These are phyloP conservation scores for Saussurea involucrata DNA, from an alignment of 129 eudicot species.

Conservation along the genomic window DNA sequence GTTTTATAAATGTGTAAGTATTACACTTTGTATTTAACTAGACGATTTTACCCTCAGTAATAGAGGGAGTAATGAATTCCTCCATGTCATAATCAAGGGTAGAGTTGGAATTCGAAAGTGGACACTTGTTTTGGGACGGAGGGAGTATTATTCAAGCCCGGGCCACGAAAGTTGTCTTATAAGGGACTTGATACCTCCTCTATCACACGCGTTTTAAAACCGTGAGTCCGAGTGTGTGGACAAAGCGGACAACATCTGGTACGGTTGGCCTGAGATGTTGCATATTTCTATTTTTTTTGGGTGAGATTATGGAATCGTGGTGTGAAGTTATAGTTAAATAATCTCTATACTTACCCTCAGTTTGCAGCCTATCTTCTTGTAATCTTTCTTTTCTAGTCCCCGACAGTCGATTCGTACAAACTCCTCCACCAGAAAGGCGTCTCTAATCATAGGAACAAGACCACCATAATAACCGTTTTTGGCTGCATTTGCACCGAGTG, in stretches of 20 bases:
- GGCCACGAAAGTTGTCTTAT: no score
- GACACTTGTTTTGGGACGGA: neutral
- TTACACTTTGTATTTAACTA: neutral
- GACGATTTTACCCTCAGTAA: neutral
- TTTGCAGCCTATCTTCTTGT: slow-evolving; percentile 79
- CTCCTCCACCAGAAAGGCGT: slow-evolving; percentile 82
- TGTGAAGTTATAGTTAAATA: neutral
- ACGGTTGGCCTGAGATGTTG: no score
- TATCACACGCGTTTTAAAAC: no score
- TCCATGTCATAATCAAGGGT: neutral
- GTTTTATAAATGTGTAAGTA: neutral
- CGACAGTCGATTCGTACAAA: slow-evolving; percentile 77
- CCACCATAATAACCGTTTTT: slow-evolving; percentile 91
- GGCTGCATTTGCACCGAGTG: slow-evolving; percentile 39
- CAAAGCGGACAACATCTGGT: no score
- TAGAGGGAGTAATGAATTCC: neutral
- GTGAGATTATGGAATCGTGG: no score
- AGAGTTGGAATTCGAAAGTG: neutral
- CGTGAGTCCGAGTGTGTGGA: no score
- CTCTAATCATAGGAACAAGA: slow-evolving; percentile 93
- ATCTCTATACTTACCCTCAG: slow-evolving; percentile 50
- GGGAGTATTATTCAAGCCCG: no score
- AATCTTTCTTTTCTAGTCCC: slow-evolving; percentile 80
- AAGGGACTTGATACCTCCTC: no score
- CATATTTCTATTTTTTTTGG: no score